These are phyloP conservation scores for Colletotrichum zoysiae DNA, from an alignment of 2,329 filamentous ascomycete genomes.

Conservation along the genomic window DNA sequence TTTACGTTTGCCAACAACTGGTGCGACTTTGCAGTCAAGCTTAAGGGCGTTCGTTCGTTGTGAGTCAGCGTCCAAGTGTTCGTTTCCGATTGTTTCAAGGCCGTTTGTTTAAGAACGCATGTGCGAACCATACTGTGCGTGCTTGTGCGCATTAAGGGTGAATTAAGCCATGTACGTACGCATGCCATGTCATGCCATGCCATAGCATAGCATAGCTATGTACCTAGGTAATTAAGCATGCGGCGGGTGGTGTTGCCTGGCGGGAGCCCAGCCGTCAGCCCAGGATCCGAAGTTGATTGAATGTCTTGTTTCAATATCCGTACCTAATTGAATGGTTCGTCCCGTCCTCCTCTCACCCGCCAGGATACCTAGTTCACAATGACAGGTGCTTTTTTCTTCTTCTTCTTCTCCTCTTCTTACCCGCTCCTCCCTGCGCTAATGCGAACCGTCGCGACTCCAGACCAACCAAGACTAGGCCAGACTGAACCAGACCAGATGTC, in stretches of 20 bases:
- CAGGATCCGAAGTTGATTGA: constrained; percentile 35
- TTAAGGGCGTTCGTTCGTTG: constrained; percentile 3
- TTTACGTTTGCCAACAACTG: not conserved
- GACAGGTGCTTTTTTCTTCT: constrained; percentile 4
- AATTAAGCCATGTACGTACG: not conserved
- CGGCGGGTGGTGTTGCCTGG: not conserved
- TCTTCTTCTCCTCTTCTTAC: constrained; percentile 1
- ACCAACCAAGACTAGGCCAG: not conserved
- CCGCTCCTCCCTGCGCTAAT: constrained; percentile 20
- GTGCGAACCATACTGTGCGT: constrained; percentile 12
- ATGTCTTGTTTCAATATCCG: constrained; percentile 26
- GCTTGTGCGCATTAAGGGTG: constrained; percentile 3
- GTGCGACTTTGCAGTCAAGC: constrained; percentile 26
- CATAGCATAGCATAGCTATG: no score
- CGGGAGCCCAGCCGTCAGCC: constrained; percentile 21
- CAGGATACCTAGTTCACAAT: not conserved
- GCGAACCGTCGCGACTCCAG: not conserved
- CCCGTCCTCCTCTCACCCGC: not conserved
- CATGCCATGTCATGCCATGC: not conserved
- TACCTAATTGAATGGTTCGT: constrained; percentile 20
- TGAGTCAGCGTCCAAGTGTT: not conserved
- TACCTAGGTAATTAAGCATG: not conserved
- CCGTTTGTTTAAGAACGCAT: not conserved
- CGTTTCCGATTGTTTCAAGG: constrained; percentile 8
- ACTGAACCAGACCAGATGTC: not conserved